Evolutionary conservation across 2,329 filamentous ascomycete species (phyloP).

Genomic region (Fusarium paranaense): DNA sequence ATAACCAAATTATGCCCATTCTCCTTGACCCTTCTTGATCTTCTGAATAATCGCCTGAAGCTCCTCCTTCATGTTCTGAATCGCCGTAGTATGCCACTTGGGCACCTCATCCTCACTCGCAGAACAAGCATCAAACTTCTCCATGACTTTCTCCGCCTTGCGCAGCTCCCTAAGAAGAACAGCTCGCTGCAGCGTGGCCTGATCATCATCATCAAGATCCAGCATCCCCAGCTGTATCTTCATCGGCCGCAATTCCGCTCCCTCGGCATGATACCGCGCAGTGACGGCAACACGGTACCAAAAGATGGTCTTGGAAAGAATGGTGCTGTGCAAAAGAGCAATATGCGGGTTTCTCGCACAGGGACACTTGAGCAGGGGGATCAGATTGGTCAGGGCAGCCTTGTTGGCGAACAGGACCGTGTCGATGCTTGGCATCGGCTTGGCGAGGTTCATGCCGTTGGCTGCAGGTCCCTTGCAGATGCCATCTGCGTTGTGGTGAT

Average conservation of each 20-base stretch:
- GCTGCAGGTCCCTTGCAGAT: not conserved
- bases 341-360: conserved; percentile 18
- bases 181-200: conserved; percentile 11
- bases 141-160: conserved; percentile 20
- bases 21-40: conserved; percentile 12
- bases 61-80: conserved; percentile 21
- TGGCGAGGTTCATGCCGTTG: not conserved
- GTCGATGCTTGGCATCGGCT: conserved; percentile 18
- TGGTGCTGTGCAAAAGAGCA: conserved; percentile 19
- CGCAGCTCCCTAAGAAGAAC: conserved; percentile 13
- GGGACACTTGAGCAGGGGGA: conserved; percentile 15
- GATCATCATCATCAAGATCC: conserved; percentile 28
- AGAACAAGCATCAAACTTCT: conserved; percentile 15
- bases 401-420: conserved; percentile 27
- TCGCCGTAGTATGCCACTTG: conserved; percentile 11
- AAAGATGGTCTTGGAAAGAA: conserved; percentile 25
- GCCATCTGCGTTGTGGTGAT: conserved; percentile 2
- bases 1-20: not conserved
- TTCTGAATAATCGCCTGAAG: conserved; percentile 19
- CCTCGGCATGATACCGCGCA: conserved; percentile 1
- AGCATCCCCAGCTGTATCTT: conserved; percentile 26
- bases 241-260: not conserved
- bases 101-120: not conserved
- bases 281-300: conserved; percentile 24
- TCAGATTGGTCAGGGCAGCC: conserved; percentile 5